Percentiles rank a stretch among this genome's conserved stretches.
Conservation (phyloP, 768 basidiomycete species). For the Tylopilus balloui region DNA sequence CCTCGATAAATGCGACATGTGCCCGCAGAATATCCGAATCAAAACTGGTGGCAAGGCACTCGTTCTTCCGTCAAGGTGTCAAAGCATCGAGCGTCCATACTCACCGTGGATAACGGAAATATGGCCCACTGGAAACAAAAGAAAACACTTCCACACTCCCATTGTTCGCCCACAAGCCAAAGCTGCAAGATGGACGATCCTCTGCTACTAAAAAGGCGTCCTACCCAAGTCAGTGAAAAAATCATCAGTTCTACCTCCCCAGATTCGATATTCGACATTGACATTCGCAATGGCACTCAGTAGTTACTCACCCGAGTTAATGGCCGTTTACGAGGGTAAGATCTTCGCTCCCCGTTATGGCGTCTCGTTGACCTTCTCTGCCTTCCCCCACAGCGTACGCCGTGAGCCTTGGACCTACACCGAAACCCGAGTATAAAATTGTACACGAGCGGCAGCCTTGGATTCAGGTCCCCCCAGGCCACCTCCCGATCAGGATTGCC, state of each 20-base stretch:
- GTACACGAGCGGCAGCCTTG: constrained; percentile 2
- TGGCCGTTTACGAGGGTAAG: constrained; percentile 6
- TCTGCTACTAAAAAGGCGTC: constrained; percentile 9
- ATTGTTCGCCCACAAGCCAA: neutral
- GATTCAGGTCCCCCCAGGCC: constrained; percentile 10
- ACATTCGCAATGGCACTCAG: constrained; percentile 1
- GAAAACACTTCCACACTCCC: neutral
- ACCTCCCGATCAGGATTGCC: constrained; percentile 14
- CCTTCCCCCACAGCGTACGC: constrained; percentile 4
- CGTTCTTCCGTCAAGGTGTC: neutral
- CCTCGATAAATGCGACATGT: neutral
- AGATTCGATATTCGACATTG: neutral
- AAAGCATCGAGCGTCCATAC: neutral
- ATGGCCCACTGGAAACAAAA: neutral
- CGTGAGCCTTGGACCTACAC: neutral
- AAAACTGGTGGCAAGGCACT: neutral
- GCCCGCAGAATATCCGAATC: neutral
- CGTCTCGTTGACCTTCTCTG: neutral
- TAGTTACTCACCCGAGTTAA: constrained; percentile 8
- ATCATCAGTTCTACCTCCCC: neutral
- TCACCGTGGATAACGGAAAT: neutral
- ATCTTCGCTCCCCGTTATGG: neutral
- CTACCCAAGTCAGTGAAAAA: constrained; percentile 1
- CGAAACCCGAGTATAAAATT: constrained; percentile 4
- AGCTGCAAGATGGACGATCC: neutral